Conservation (phyloP, 352 stramenopile genomes). For the Hyaloperonospora brassicae region DNA sequence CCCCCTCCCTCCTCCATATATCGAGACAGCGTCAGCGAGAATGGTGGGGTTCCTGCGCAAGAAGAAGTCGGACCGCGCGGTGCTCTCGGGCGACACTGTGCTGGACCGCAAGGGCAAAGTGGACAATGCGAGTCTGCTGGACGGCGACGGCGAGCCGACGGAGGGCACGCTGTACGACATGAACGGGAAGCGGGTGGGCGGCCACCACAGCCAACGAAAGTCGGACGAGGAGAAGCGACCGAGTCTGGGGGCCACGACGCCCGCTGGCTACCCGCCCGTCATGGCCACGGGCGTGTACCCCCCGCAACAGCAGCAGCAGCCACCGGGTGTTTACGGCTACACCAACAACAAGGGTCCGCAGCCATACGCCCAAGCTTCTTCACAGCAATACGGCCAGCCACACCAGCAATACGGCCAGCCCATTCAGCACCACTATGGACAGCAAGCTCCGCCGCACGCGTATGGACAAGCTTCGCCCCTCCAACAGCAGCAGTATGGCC, state of each 20-base stretch:
- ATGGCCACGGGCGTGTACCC: slow-evolving; percentile 46
- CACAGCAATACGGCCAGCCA: slow-evolving; percentile 10
- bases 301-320: slow-evolving; percentile 34
- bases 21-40: too few species aligned
- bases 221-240: slow-evolving; percentile 57
- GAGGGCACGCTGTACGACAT: slow-evolving; percentile 61
- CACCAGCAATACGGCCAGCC: slow-evolving; percentile 18
- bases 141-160: slow-evolving; percentile 75
- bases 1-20: too few species aligned
- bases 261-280: slow-evolving; percentile 32
- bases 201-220: slow-evolving; percentile 33
- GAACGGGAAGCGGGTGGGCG: slow-evolving; percentile 30
- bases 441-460: slow-evolving; percentile 12
- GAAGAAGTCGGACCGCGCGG: slow-evolving; percentile 72
- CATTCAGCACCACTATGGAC: slow-evolving; percentile 8
- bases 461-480: slow-evolving; percentile 6
- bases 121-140: slow-evolving; percentile 72
- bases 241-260: slow-evolving; percentile 24
- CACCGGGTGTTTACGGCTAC: slow-evolving; percentile 21
- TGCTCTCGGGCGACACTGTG: slow-evolving; percentile 61
- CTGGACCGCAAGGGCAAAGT: slow-evolving; percentile 82
- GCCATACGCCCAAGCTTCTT: slow-evolving; percentile 4
- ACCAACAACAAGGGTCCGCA: slow-evolving; percentile 23
- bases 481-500: slow-evolving; percentile 14
- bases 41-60: slow-evolving; percentile 83